Conservation (phyloP, 2,329 filamentous ascomycete species). For the Sporothrix phasma region DNA sequence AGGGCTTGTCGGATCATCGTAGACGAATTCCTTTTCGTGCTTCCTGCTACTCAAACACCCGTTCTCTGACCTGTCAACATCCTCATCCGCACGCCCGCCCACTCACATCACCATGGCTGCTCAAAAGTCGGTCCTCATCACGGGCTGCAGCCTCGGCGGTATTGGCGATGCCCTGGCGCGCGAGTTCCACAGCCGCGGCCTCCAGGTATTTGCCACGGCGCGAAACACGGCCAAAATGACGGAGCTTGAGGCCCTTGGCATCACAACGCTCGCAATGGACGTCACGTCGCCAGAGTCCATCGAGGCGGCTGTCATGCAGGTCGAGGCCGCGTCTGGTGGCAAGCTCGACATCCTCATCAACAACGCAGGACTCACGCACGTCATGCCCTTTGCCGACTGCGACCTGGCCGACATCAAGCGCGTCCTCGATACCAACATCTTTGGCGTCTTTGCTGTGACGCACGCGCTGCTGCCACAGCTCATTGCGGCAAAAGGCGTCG, state of each 20-base stretch:
- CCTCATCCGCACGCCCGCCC: not conserved
- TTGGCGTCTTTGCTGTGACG: constrained; percentile 25
- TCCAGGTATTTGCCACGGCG: constrained; percentile 26
- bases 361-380: constrained; percentile 19
- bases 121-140: constrained; percentile 24
- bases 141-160: constrained; percentile 27
- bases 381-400: constrained; percentile 19
- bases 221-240: constrained; percentile 23
- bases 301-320: constrained; percentile 14
- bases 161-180: constrained; percentile 25
- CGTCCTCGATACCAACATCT: constrained; percentile 23
- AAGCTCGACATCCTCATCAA: constrained; percentile 20
- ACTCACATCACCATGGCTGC: not conserved
- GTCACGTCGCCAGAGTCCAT: constrained; percentile 24
- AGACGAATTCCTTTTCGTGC: too few species aligned
- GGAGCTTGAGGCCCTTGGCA: constrained; percentile 20
- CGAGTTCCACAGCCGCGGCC: constrained; percentile 25
- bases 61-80: too few species aligned
- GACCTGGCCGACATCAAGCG: constrained; percentile 13
- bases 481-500: constrained; percentile 19
- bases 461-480: constrained; percentile 27
- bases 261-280: constrained; percentile 24
- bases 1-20: too few species aligned
- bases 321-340: constrained; percentile 7
- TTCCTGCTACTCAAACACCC: too few species aligned